Evolutionary conservation across 139 green algal species (phyloP).

Genomic region (Chlamydomonas incerta): DNA sequence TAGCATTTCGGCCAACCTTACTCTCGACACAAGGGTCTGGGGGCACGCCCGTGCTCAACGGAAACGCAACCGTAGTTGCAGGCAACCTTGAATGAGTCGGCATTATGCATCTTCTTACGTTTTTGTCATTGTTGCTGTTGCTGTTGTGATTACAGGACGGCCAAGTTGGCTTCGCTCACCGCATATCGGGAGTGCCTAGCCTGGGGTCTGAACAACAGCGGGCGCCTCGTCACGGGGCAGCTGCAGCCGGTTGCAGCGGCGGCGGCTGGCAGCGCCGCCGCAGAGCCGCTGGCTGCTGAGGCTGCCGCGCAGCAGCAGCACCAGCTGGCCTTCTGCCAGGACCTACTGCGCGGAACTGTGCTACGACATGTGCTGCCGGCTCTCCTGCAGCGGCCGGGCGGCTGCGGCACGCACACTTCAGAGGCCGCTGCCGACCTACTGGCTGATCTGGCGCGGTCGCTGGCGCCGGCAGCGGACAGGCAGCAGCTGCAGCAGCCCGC

Average conservation of each 20-base stretch:
- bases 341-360: constrained; percentile 1
- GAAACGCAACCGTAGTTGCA: too few species aligned
- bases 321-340: constrained; percentile 25
- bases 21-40: too few species aligned
- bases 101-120: too few species aligned
- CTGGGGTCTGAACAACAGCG: constrained; percentile 40
- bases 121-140: too few species aligned
- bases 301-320: background rate
- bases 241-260: background rate
- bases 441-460: background rate
- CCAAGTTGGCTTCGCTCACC: background rate
- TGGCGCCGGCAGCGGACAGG: background rate
- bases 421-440: constrained; percentile 15
- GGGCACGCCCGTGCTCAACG: too few species aligned
- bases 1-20: too few species aligned
- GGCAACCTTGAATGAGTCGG: too few species aligned
- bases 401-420: too few species aligned
- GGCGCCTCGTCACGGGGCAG: too few species aligned
- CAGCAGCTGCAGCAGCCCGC: background rate
- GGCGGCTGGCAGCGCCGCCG: background rate
- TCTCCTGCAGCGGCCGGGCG: background rate
- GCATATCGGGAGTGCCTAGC: constrained; percentile 63
- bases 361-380: constrained; percentile 23
- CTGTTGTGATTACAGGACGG: background rate
- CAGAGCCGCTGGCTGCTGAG: too few species aligned